Evolutionary conservation across 805 yeast genomes (phyloP).

Genomic region (Wickerhamomyces chambardii): DNA sequence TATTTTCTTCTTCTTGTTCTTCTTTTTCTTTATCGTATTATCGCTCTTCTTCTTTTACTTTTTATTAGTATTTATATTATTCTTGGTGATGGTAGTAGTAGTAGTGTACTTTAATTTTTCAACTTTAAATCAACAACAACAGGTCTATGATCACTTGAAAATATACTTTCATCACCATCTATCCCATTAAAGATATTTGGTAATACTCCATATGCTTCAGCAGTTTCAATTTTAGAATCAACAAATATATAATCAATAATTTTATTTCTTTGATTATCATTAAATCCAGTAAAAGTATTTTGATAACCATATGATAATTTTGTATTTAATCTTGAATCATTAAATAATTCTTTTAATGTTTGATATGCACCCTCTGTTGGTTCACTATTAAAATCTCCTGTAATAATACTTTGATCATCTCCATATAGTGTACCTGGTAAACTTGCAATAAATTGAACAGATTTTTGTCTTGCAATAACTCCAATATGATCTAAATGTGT

Average conservation of each 20-base stretch:
- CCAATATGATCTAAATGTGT: conserved; percentile 46
- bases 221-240: conserved; percentile 4
- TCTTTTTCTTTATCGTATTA: too few species aligned
- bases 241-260: conserved; percentile 21
- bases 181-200: conserved; percentile 25
- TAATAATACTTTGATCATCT: conserved; percentile 32
- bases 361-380: conserved; percentile 33
- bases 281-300: conserved; percentile 42
- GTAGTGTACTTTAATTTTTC: not conserved
- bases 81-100: not conserved
- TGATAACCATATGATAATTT: conserved; percentile 29
- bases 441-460: conserved; percentile 33
- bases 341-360: conserved; percentile 26
- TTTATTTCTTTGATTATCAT: conserved; percentile 19
- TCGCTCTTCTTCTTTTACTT: too few species aligned
- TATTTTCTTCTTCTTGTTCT: too few species aligned
- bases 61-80: too few species aligned
- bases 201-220: conserved; percentile 26
- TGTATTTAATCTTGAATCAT: conserved; percentile 23
- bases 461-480: conserved; percentile 31
- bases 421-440: conserved; percentile 21
- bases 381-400: conserved; percentile 50
- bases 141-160: conserved; percentile 38
- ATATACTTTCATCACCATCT: conserved; percentile 16
- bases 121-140: conserved; percentile 21